These are phyloP conservation scores for Claviceps capensis DNA, from an alignment of 2,329 filamentous ascomycete species.

Conservation along the genomic window DNA sequence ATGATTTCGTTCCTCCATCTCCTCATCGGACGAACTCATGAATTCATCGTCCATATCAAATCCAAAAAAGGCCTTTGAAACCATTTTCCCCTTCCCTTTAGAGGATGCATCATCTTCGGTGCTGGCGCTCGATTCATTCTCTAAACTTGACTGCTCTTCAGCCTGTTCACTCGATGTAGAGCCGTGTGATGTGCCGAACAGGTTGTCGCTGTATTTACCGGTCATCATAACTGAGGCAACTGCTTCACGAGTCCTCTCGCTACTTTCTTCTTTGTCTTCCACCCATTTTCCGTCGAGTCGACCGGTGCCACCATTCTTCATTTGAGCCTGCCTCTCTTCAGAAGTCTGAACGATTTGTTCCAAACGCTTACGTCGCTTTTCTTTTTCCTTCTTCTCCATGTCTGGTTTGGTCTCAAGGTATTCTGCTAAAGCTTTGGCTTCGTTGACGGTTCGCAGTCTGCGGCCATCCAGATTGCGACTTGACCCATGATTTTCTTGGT, in stretches of 20 bases:
- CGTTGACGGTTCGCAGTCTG: conserved; percentile 77
- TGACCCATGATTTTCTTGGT: conserved; percentile 74
- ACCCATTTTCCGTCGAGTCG: conserved; percentile 85
- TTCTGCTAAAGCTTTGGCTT: conserved; percentile 89
- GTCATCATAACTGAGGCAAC: conserved; percentile 57
- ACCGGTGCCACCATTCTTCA: conserved; percentile 57
- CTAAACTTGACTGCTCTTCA: conserved; percentile 15
- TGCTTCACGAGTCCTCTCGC: conserved; percentile 67
- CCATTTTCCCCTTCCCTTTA: conserved; percentile 23
- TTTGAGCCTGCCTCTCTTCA: conserved; percentile 70
- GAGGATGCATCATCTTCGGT: conserved; percentile 28
- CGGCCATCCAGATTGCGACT: conserved; percentile 89
- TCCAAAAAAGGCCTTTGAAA: conserved; percentile 47
- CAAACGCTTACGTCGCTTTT: conserved; percentile 72
- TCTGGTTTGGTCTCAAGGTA: conserved; percentile 93
- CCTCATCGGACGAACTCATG: conserved; percentile 54
- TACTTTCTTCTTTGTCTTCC: conserved; percentile 83
- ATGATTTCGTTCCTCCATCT: conserved; percentile 15
- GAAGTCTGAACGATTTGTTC: conserved; percentile 76
- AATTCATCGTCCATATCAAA: conserved; percentile 72
- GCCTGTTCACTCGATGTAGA: conserved; percentile 26
- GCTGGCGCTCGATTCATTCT: conserved; percentile 25
- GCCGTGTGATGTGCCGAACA: conserved; percentile 37
- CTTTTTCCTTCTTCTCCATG: conserved; percentile 90
- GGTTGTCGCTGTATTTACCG: conserved; percentile 47